These are phyloP conservation scores for Gloeostereum incarnatum DNA, from an alignment of 768 basidiomycete species.

Conservation along the genomic window DNA sequence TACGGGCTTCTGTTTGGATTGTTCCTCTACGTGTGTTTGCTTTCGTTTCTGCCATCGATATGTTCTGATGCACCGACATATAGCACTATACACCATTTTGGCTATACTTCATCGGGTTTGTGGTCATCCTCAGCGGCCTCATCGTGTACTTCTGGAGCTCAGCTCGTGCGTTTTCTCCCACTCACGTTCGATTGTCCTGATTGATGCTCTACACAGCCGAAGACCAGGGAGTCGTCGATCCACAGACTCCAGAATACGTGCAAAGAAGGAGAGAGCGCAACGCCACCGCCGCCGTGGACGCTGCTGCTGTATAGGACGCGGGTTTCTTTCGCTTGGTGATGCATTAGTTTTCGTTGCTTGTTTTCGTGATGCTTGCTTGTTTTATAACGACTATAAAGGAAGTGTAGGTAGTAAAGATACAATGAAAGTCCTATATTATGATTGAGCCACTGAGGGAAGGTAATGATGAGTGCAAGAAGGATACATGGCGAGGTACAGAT, in stretches of 20 bases:
- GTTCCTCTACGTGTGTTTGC: constrained; percentile 37
- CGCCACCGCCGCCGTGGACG: too few relatives aligned
- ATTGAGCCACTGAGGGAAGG: not conserved
- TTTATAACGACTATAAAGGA: too few relatives aligned
- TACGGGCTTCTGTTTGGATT: constrained; percentile 75
- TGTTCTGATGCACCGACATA: constrained; percentile 2
- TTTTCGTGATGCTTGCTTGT: too few relatives aligned
- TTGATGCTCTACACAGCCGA: constrained; percentile 37
- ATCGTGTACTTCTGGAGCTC: constrained; percentile 83
- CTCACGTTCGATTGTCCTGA: not conserved
- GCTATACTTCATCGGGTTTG: constrained; percentile 81
- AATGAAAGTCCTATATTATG: not conserved
- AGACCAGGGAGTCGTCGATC: constrained; percentile 58
- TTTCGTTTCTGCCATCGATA: not conserved
- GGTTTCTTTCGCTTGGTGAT: too few relatives aligned
- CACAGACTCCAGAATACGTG: constrained; percentile 52
- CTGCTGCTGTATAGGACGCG: too few relatives aligned
- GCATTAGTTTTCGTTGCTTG: too few relatives aligned
- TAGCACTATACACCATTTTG: constrained; percentile 80
- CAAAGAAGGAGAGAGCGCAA: constrained; percentile 17
- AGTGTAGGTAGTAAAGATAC: constrained; percentile 6
- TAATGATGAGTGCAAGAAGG: constrained; percentile 1
- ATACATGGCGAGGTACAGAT: not conserved
- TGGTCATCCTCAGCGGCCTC: constrained; percentile 60
- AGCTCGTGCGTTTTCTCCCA: constrained; percentile 47